A percentile compares a stretch with the other conserved stretches of the same genome.
Evolutionary conservation across 768 basidiomycete genomes (phyloP).

Genomic region (Punctularia strigosozonata): DNA sequence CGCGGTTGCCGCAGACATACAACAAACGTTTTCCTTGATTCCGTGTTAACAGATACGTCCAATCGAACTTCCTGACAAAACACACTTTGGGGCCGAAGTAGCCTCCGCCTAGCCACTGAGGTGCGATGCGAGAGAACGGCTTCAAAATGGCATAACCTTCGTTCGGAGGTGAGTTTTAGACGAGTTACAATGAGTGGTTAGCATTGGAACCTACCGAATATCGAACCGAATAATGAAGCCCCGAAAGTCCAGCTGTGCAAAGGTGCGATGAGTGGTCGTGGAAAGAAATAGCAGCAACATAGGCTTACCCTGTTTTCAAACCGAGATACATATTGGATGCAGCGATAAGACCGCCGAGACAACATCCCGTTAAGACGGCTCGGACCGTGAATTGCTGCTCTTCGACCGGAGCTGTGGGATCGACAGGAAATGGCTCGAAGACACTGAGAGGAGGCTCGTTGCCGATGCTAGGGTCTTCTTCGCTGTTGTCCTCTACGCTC

Average conservation of each 20-base stretch:
- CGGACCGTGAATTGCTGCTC: slow-evolving; percentile 10
- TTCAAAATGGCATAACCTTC: slow-evolving; percentile 14
- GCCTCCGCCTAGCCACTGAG: slow-evolving; percentile 9
- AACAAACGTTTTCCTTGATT: slow-evolving; percentile 13
- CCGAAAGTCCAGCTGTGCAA: slow-evolving; percentile 2
- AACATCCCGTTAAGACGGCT: slow-evolving; percentile 37
- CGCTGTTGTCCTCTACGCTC: neutral
- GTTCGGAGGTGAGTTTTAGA: no score
- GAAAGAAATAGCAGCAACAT: no score
- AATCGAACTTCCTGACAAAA: no score
- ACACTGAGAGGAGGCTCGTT: neutral
- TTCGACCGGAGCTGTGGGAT: slow-evolving; percentile 1
- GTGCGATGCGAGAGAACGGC: slow-evolving; percentile 8
- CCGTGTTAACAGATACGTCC: no score
- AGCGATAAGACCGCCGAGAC: slow-evolving; percentile 41
- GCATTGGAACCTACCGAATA: no score
- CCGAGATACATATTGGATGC: slow-evolving; percentile 60
- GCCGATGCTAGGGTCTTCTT: neutral
- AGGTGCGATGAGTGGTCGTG: no score
- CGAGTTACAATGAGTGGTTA: no score
- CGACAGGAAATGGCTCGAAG: slow-evolving; percentile 2
- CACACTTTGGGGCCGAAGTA: slow-evolving; percentile 14
- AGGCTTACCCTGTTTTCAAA: slow-evolving; percentile 55
- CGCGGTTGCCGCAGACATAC: slow-evolving; percentile 2
- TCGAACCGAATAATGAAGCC: neutral